These are phyloP conservation scores for Colletotrichum zoysiae DNA, from an alignment of 2,329 filamentous ascomycete genomes.

Conservation along the genomic window DNA sequence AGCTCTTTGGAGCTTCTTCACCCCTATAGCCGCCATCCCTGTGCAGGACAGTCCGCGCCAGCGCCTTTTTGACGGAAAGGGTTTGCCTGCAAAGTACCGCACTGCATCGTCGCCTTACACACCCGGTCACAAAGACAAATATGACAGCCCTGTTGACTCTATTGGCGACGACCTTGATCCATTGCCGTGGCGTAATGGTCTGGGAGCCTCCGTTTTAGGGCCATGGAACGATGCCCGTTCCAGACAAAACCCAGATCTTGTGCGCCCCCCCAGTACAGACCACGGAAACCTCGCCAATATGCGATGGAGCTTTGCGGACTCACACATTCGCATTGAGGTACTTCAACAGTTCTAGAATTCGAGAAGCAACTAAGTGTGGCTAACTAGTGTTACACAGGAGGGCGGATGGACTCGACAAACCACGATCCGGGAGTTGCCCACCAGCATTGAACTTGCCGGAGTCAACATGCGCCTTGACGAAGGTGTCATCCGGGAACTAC, in stretches of 20 bases:
- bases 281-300: constrained; percentile 78
- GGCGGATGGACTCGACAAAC: constrained; percentile 84
- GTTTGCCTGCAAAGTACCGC: constrained; percentile 58
- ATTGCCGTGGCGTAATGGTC: constrained; percentile 73
- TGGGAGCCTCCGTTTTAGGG: constrained; percentile 76
- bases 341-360: constrained; percentile 36
- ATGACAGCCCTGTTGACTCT: constrained; percentile 72
- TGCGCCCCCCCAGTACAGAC: constrained; percentile 80
- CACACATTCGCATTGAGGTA: constrained; percentile 73
- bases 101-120: constrained; percentile 65
- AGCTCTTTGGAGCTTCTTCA: constrained; percentile 20
- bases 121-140: constrained; percentile 70
- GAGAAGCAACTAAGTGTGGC: background rate
- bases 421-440: constrained; percentile 73
- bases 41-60: constrained; percentile 66
- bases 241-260: constrained; percentile 77
- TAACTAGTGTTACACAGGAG: constrained; percentile 60
- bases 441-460: constrained; percentile 77
- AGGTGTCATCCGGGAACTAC: constrained; percentile 80
- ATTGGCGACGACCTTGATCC: constrained; percentile 71
- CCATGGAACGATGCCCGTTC: constrained; percentile 79
- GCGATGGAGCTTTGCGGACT: constrained; percentile 78
- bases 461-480: constrained; percentile 85
- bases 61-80: constrained; percentile 64
- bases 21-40: constrained; percentile 24